Evolutionary conservation across 257 asterid genomes (phyloP).

Genomic region (Solanum piurae): DNA sequence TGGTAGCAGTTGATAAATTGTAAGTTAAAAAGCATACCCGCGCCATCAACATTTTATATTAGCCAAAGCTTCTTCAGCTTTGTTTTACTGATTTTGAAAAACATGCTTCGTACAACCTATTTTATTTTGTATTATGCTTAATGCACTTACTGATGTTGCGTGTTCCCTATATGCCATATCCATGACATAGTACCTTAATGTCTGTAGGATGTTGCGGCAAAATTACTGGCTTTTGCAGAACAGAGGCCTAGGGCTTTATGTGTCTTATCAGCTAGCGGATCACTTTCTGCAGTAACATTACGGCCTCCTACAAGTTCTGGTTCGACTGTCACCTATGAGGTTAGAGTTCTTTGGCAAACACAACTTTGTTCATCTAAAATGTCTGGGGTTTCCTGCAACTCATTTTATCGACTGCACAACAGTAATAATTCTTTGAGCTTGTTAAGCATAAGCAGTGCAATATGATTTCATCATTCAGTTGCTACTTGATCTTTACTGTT

Average conservation of each 20-base stretch:
- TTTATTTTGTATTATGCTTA: background rate
- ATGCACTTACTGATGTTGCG: background rate
- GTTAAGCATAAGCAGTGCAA: background rate
- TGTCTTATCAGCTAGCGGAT: slow-evolving; percentile 70
- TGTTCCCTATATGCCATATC: background rate
- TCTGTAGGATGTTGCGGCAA: slow-evolving; percentile 80
- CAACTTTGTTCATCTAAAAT: background rate
- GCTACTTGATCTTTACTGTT: background rate
- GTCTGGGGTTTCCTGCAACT: background rate
- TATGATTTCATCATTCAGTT: background rate
- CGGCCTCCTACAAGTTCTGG: slow-evolving; percentile 67
- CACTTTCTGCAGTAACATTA: slow-evolving; percentile 70
- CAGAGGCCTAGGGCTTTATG: slow-evolving; percentile 93
- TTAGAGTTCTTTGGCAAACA: slow-evolving; percentile 2
- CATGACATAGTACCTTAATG: background rate
- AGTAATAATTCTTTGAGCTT: background rate
- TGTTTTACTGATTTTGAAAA: background rate
- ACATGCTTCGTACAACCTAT: background rate
- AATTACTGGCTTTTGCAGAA: slow-evolving; percentile 76
- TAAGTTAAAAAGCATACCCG: background rate
- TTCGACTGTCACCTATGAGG: slow-evolving; percentile 76
- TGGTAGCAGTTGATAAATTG: background rate
- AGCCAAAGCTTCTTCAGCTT: background rate
- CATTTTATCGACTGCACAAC: background rate
- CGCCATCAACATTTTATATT: background rate